Percentiles rank a stretch among this genome's conserved stretches.
Evolutionary conservation across 177 flowering plant species (phyloP).

Genomic region (Tripterygium wilfordii): DNA sequence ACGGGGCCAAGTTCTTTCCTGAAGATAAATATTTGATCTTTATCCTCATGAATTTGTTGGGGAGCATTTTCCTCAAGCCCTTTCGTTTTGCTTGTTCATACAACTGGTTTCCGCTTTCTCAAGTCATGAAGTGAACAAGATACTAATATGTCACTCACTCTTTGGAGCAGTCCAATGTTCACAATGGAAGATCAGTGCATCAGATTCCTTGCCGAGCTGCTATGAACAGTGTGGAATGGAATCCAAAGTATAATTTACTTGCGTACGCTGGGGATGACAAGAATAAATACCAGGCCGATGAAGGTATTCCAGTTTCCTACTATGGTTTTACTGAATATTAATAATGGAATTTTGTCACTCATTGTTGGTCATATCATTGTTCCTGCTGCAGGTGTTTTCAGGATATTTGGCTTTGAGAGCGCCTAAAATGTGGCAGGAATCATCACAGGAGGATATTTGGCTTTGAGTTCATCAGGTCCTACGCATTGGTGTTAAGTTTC

Average conservation of each 20-base stretch:
- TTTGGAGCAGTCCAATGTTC: slow-evolving; percentile 66
- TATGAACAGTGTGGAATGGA: slow-evolving; percentile 99
- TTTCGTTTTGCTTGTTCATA: background rate
- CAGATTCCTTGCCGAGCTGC: slow-evolving; percentile 95
- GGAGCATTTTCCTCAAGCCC: too few relatives aligned
- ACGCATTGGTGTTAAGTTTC: too few relatives aligned
- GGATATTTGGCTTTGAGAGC: slow-evolving; percentile 72
- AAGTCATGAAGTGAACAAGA: background rate
- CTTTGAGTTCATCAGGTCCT: too few relatives aligned
- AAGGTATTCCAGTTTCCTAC: slow-evolving; percentile 30
- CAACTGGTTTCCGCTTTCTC: background rate
- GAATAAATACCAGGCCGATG: slow-evolving; percentile 86
- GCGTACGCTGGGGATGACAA: slow-evolving; percentile 98
- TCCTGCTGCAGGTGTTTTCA: slow-evolving; percentile 54
- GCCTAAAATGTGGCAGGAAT: too few relatives aligned
- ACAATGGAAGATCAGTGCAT: slow-evolving; percentile 83
- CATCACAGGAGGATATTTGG: too few relatives aligned
- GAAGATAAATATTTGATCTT: too few relatives aligned
- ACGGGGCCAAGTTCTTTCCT: too few relatives aligned
- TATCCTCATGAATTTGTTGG: too few relatives aligned
- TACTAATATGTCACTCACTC: background rate
- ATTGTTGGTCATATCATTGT: background rate
- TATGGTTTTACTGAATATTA: background rate
- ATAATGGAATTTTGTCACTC: background rate
- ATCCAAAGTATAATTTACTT: slow-evolving; percentile 82